Conservation (phyloP, 768 basidiomycete genomes). For the Coprinopsis marcescibilis region DNA sequence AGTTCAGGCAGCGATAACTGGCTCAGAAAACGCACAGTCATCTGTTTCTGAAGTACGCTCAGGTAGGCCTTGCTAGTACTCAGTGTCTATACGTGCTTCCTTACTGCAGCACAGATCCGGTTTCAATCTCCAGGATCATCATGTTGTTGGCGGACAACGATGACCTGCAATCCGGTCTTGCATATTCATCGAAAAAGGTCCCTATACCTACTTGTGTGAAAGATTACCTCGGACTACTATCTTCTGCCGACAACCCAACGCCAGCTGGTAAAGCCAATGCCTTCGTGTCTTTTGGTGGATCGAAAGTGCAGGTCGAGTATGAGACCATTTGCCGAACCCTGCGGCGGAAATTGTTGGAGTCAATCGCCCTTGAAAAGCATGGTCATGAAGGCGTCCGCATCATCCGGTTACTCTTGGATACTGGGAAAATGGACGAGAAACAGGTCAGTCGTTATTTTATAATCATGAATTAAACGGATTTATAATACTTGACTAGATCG, state of each 20-base stretch:
- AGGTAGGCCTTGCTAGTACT: conserved; percentile 31
- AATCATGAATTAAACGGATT: background rate
- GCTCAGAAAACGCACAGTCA: conserved; percentile 60
- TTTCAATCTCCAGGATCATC: conserved; percentile 59
- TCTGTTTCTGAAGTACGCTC: conserved; percentile 58
- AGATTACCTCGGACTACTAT: conserved; percentile 76
- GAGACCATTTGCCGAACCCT: conserved; percentile 63
- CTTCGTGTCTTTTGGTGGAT: conserved; percentile 64
- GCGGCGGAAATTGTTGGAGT: conserved; percentile 66
- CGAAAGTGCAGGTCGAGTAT: conserved; percentile 79
- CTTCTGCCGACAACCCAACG: conserved; percentile 79
- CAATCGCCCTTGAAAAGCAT: conserved; percentile 75
- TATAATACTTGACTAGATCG: conserved; percentile 51
- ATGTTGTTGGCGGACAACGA: conserved; percentile 59
- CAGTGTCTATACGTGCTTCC: background rate
- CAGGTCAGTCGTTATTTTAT: conserved; percentile 48
- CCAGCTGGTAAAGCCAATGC: conserved; percentile 60
- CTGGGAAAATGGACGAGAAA: conserved; percentile 93
- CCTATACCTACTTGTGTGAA: conserved; percentile 59
- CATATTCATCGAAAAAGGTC: conserved; percentile 48
- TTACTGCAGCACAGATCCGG: conserved; percentile 42
- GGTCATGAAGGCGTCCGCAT: conserved; percentile 82
- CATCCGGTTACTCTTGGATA: conserved; percentile 67
- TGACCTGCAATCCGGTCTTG: conserved; percentile 58
- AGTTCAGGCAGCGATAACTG: conserved; percentile 63